These are phyloP conservation scores for Yamagishiella unicocca DNA, from an alignment of 139 green algal genomes.

Conservation along the genomic window DNA sequence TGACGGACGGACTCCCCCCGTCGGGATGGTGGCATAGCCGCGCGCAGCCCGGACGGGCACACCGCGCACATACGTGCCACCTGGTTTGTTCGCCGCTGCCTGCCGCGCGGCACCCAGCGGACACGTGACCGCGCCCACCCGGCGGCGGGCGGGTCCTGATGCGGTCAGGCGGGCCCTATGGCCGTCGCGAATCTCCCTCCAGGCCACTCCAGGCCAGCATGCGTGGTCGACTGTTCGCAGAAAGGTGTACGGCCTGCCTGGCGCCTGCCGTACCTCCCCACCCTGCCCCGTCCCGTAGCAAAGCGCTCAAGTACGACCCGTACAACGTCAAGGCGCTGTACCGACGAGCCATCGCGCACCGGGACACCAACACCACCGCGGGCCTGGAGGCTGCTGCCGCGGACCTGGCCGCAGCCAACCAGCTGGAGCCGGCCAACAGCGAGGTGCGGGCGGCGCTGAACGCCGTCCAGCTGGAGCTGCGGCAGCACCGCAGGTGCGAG, in stretches of 20 bases:
- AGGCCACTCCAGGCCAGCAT: too few relatives aligned
- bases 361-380: slow-evolving; percentile 3
- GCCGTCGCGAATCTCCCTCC: too few relatives aligned
- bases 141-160: too few relatives aligned
- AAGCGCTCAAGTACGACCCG: slow-evolving; percentile 50
- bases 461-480: slow-evolving; percentile 33
- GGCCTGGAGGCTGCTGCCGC: slow-evolving; percentile 49
- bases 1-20: too few relatives aligned
- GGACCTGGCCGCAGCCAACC: slow-evolving; percentile 41
- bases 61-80: not conserved
- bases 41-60: too few relatives aligned
- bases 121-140: too few relatives aligned
- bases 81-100: too few relatives aligned
- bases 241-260: too few relatives aligned
- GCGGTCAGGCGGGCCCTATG: too few relatives aligned
- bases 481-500: slow-evolving; percentile 46
- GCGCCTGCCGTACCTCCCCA: not conserved
- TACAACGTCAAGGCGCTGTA: slow-evolving; percentile 57
- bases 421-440: slow-evolving; percentile 49
- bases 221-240: too few relatives aligned
- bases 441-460: slow-evolving; percentile 41
- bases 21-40: too few relatives aligned
- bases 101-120: too few relatives aligned
- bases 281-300: slow-evolving; percentile 39
- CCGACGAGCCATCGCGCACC: slow-evolving; percentile 43